Base-by-base conservation (phyloP, 768 basidiomycete genomes). In the Boletellus ananiceps region DNA sequence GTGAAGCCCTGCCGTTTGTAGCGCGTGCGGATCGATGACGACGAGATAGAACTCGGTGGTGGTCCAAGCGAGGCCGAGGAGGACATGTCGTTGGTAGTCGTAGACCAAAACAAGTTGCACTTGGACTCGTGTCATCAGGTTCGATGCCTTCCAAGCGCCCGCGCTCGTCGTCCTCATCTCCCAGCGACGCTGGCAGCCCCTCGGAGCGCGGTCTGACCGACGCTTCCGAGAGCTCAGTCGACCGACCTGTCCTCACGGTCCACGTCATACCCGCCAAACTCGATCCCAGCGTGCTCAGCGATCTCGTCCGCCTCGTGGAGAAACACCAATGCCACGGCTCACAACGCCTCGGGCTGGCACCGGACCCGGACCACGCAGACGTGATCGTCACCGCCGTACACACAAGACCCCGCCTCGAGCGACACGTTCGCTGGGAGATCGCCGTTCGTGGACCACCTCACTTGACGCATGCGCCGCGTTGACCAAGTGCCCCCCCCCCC, bases 381-480 rank as follows among this genome's bases (percentile, higher is more conserved):
- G 69, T 89, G 31, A 68, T 91, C 34, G 60, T 92, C 47, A 87
- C 88, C 5, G 76, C 71, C 15, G 71, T 89, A 23, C 74, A 64
- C 31, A 89, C 88, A 81, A 73, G 74, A 56, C 76, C 76, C 51
- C 76, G 89, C 2, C 68, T 91, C 1, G 82, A 88, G 65, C 72
- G 88, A 42, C 87, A 90, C 64, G 45, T 91, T 13, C 58, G 74
- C 27, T 84, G 84, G 84, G 67, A 73, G 2, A 56, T 82, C 31
- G 83, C 85, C 23, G 88, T 88, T 61, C 62, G 84, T 72, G 40
- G 31, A 15, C 43, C 8, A 13, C 38, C 16, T 43, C n/a, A 21
- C 19, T 39, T 25, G 15, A 35, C 34, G n/a, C 14, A 25, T 29
- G 12, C 13, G 38, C 18, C 21, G 33, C 33, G 1, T 44, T 57